These are phyloP conservation scores for Tylopilus rubrobrunneus DNA, from an alignment of 768 basidiomycete genomes.

Conservation along the genomic window DNA sequence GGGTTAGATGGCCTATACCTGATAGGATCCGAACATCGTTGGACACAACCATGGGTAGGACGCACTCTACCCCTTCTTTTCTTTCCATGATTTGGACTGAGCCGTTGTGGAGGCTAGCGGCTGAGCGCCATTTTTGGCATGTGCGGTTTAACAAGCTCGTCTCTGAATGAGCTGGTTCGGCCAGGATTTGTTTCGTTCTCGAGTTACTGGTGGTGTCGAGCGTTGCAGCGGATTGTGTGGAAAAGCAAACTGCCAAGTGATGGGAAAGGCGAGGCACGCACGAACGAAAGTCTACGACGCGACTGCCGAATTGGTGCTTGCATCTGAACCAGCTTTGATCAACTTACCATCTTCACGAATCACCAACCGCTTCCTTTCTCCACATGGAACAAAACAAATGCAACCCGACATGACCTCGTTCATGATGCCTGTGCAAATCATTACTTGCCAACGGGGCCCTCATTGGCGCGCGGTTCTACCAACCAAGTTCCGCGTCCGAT, in stretches of 20 bases:
- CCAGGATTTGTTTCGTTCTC: neutral
- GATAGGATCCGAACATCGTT: too few relatives aligned
- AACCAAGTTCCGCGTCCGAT: neutral
- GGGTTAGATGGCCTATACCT: too few relatives aligned
- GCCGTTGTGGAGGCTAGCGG: neutral
- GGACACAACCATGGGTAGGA: neutral
- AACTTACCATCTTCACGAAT: neutral
- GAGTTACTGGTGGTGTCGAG: neutral
- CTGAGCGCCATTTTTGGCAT: neutral
- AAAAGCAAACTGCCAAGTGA: neutral
- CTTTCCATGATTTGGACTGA: neutral
- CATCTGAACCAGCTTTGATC: neutral
- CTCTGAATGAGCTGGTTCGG: conserved; percentile 11
- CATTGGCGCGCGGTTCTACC: neutral
- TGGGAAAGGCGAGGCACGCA: neutral
- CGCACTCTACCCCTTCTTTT: neutral
- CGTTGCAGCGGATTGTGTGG: neutral
- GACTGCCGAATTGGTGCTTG: too few relatives aligned
- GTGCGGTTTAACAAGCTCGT: too few relatives aligned
- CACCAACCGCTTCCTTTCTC: neutral
- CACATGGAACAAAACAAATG: neutral
- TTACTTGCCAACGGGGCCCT: conserved; percentile 3
- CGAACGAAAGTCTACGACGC: neutral
- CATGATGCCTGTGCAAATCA: neutral
- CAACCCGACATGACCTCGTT: neutral